Evolutionary conservation across 2,329 filamentous ascomycete species (phyloP).

Genomic region (Chrysosporium keratinophilum): DNA sequence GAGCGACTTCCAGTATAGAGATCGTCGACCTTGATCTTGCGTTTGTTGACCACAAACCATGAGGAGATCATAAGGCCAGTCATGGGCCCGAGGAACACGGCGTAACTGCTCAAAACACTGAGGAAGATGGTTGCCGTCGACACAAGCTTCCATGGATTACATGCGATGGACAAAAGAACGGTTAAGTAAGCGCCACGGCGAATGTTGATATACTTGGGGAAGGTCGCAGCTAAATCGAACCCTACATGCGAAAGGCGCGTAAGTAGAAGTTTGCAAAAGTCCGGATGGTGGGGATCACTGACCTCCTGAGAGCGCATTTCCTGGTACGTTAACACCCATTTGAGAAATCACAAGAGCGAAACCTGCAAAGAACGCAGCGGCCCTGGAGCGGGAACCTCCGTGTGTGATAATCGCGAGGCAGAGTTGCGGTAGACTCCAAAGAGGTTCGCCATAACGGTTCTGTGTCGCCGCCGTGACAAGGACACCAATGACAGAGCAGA

Average conservation of each 20-base stretch:
- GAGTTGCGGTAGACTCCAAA: slow-evolving; percentile 38
- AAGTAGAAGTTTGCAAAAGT: not conserved
- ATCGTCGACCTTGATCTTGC: slow-evolving; percentile 36
- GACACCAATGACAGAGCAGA: slow-evolving; percentile 22
- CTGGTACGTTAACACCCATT: slow-evolving; percentile 34
- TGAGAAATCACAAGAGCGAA: slow-evolving; percentile 38
- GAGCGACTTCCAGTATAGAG: slow-evolving; percentile 32
- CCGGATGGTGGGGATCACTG: not conserved
- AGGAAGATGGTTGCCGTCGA: slow-evolving; percentile 40
- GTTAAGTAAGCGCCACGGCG: slow-evolving; percentile 43
- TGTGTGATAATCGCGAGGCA: slow-evolving; percentile 31
- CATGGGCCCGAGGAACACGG: slow-evolving; percentile 40
- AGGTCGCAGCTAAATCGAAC: slow-evolving; percentile 47
- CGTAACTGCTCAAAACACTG: slow-evolving; percentile 37
- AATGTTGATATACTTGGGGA: slow-evolving; percentile 48
- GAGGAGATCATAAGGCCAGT: slow-evolving; percentile 26
- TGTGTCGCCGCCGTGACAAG: slow-evolving; percentile 28
- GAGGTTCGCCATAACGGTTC: slow-evolving; percentile 27
- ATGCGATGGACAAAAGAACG: slow-evolving; percentile 14
- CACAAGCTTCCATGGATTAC: slow-evolving; percentile 44
- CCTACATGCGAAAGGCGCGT: slow-evolving; percentile 23
- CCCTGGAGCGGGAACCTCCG: slow-evolving; percentile 29
- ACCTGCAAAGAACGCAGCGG: slow-evolving; percentile 40
- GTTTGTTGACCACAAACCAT: slow-evolving; percentile 29
- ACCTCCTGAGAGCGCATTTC: slow-evolving; percentile 39